Evolutionary conservation across 441 rosid species (phyloP).

Genomic region (Daphne laureola): DNA sequence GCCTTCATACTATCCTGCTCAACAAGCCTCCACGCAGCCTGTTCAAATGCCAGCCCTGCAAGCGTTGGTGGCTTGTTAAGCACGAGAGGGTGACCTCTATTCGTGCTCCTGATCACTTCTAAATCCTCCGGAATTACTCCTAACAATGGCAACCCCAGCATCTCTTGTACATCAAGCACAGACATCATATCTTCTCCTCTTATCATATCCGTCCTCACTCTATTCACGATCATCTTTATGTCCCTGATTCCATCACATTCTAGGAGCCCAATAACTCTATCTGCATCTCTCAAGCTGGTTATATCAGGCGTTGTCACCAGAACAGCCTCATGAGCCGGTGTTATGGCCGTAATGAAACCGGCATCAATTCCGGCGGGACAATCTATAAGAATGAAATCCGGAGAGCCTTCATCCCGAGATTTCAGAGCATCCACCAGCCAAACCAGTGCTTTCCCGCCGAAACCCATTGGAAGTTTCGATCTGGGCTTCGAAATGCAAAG

Average conservation of each 20-base stretch:
- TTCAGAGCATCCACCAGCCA: slow-evolving; percentile 86
- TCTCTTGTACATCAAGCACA: slow-evolving; percentile 88
- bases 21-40: slow-evolving; percentile 97
- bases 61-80: slow-evolving; percentile 88
- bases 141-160: slow-evolving; percentile 76
- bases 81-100: slow-evolving; percentile 84
- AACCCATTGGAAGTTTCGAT: slow-evolving; percentile 77
- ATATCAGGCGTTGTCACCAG: slow-evolving; percentile 86
- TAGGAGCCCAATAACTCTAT: slow-evolving; percentile 72
- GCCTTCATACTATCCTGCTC: slow-evolving; percentile 96
- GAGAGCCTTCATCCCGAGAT: slow-evolving; percentile 58
- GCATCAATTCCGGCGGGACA: slow-evolving; percentile 96
- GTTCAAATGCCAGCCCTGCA: slow-evolving; percentile 94
- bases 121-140: slow-evolving; percentile 91
- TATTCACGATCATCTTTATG: slow-evolving; percentile 85
- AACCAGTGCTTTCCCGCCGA: slow-evolving; percentile 80
- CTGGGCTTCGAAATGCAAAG: slow-evolving; percentile 88
- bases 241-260: slow-evolving; percentile 93
- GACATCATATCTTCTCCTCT: slow-evolving; percentile 98
- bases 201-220: slow-evolving; percentile 95
- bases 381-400: slow-evolving; percentile 77
- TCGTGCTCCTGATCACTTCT: slow-evolving; percentile 89
- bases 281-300: slow-evolving; percentile 79
- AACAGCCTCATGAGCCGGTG: slow-evolving; percentile 88
- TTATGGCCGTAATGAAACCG: slow-evolving; percentile 89